Evolutionary conservation across 345 rosid species (phyloP).

Genomic region (Eucalyptus fibrosa): DNA sequence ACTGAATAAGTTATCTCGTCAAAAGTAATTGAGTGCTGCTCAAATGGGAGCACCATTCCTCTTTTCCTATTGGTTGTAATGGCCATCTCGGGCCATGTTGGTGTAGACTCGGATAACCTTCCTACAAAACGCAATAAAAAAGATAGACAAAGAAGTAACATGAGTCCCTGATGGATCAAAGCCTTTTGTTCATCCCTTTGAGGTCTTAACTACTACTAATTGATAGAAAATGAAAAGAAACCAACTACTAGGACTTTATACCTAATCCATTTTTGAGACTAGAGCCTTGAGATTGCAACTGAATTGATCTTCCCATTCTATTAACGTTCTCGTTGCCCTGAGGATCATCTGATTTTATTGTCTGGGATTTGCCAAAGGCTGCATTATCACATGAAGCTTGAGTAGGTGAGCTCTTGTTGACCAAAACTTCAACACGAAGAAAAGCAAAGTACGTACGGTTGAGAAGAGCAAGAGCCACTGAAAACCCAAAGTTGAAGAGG

Average conservation of each 20-base stretch:
- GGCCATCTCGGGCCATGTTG: not conserved
- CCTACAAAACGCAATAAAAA: not conserved
- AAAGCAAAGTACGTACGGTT: constrained; percentile 8
- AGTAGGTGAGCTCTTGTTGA: not conserved
- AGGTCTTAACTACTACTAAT: not conserved
- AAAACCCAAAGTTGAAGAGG: constrained; percentile 18
- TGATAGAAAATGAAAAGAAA: not conserved
- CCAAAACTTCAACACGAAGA: not conserved
- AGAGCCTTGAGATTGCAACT: constrained; percentile 5
- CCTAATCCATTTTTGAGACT: constrained; percentile 1
- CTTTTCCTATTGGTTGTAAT: not conserved
- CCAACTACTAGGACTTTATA: not conserved
- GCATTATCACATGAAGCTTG: not conserved
- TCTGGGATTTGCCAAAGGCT: constrained; percentile 50
- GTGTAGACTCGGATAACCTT: not conserved
- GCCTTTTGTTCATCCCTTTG: not conserved
- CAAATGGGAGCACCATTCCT: constrained; percentile 62
- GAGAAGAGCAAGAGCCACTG: constrained; percentile 25
- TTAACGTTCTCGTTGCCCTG: not conserved
- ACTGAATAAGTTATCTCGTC: constrained; percentile 34
- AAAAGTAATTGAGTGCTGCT: constrained; percentile 38
- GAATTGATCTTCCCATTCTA: constrained; percentile 11
- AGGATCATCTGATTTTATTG: constrained; percentile 31
- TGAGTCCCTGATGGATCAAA: not conserved
- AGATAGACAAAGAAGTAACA: not conserved